Conservation (phyloP, 192 early-diverging fungal species). For the Coemansia sp. region DNA sequence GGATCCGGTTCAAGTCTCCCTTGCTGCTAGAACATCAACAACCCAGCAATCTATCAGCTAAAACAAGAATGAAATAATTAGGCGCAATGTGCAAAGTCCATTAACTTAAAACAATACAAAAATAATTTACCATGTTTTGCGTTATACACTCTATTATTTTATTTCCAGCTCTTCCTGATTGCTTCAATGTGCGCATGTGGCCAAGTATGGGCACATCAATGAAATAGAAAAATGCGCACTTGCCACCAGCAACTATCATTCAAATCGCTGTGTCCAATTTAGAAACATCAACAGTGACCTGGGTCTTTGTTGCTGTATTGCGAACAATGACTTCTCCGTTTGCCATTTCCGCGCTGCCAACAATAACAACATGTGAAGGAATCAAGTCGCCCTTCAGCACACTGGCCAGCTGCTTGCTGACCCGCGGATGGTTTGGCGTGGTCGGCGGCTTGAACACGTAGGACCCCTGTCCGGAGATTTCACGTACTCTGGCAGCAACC, state of each 20-base stretch:
- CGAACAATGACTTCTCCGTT: slow-evolving; percentile 12
- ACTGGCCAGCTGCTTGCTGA: slow-evolving; percentile 37
- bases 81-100: no score
- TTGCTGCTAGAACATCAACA: no score
- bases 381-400: slow-evolving; percentile 10
- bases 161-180: background rate
- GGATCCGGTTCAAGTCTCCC: no score
- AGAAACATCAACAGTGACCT: slow-evolving; percentile 2
- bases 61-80: no score
- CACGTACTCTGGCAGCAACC: slow-evolving; percentile 19
- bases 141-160: background rate
- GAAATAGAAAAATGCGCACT: background rate
- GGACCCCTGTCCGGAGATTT: background rate
- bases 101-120: no score
- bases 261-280: background rate
- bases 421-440: slow-evolving; percentile 11
- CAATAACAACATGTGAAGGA: slow-evolving; percentile 21
- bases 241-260: background rate
- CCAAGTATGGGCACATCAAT: background rate
- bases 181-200: background rate
- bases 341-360: slow-evolving; percentile 30
- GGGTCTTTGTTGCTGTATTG: slow-evolving; percentile 12
- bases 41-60: background rate
- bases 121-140: no score
- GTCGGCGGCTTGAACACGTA: slow-evolving; percentile 19